Percentiles rank a stretch among this genome's conserved stretches.
phyloP scores from a whole-genome alignment of 1,139 yeast genomes.

The Wickerhamomyces sp. region DNA sequence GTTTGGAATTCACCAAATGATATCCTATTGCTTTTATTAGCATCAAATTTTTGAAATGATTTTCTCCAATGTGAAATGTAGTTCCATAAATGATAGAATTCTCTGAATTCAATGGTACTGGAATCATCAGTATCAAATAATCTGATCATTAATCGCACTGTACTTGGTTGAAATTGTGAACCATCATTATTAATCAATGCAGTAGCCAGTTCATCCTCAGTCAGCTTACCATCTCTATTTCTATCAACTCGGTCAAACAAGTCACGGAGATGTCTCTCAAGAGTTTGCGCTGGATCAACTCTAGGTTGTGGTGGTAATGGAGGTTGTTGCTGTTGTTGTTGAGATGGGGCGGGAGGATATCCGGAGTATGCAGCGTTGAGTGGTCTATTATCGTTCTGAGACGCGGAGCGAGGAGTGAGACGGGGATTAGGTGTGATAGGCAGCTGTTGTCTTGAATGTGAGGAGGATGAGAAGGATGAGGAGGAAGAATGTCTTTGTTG shows the following conservation, averaged over 20 bases:
- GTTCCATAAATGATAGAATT: conserved; percentile 70
- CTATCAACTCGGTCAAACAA: conserved; percentile 55
- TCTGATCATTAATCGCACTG: conserved; percentile 61
- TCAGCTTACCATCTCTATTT: conserved; percentile 51
- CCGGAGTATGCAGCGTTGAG: conserved; percentile 7
- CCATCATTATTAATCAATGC: conserved; percentile 62
- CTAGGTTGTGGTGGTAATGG: conserved; percentile 6
- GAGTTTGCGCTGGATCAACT: conserved; percentile 25
- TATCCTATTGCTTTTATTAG: conserved; percentile 56
- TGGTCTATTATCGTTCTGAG: neutral
- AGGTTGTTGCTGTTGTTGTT: conserved; percentile 11
- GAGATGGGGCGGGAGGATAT: conserved; percentile 13
- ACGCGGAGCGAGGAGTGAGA: neutral
- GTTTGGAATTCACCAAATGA: conserved; percentile 64
- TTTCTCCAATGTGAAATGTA: conserved; percentile 70
- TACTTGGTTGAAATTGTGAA: conserved; percentile 58
- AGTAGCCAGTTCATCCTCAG: conserved; percentile 54
- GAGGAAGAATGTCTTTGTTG: neutral
- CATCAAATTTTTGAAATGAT: conserved; percentile 60
- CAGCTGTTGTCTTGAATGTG: neutral
- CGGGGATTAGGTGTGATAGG: neutral
- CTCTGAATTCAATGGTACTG: conserved; percentile 53
- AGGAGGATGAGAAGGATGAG: neutral
- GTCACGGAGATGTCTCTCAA: conserved; percentile 48
- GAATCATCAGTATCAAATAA: conserved; percentile 52